These are phyloP conservation scores for Eucommia ulmoides DNA, from an alignment of 257 asterid genomes.

Conservation along the genomic window DNA sequence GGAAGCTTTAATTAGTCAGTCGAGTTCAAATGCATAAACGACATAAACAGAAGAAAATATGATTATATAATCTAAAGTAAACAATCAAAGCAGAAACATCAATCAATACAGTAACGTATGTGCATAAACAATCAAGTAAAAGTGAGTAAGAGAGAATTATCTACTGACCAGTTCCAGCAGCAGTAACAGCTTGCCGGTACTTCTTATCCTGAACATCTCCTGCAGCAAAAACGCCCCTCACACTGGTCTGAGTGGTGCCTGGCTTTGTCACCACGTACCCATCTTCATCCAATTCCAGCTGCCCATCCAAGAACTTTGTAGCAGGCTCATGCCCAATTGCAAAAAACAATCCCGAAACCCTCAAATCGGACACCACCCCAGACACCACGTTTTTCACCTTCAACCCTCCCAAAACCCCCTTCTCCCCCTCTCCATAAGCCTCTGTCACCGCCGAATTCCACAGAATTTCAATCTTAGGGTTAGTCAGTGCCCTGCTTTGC, in stretches of 20 bases:
- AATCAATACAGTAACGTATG: neutral
- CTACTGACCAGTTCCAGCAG: conserved; percentile 87
- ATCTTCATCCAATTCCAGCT: conserved; percentile 70
- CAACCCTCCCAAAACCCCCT: conserved; percentile 44
- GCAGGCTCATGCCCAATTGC: conserved; percentile 97
- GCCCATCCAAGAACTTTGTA: conserved; percentile 76
- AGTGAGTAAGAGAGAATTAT: neutral
- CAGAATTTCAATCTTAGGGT: conserved; percentile 61
- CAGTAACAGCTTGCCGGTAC: conserved; percentile 92
- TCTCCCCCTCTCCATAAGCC: conserved; percentile 58
- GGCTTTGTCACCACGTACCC: conserved; percentile 73
- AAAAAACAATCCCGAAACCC: conserved; percentile 70
- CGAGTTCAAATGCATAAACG: no score
- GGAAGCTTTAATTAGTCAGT: no score
- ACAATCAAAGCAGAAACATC: neutral
- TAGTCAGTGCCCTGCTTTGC: conserved; percentile 58
- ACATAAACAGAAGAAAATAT: no score
- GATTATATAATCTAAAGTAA: no score
- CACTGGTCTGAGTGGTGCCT: conserved; percentile 72
- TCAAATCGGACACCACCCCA: conserved; percentile 49
- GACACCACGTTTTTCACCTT: conserved; percentile 57
- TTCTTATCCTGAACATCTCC: conserved; percentile 99
- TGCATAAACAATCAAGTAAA: neutral
- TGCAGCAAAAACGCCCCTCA: conserved; percentile 89
- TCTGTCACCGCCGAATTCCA: conserved; percentile 67